Percentiles rank a stretch among this genome's conserved stretches.
Conservation (phyloP, 257 asterid species). For the Solanum tacnaense region DNA sequence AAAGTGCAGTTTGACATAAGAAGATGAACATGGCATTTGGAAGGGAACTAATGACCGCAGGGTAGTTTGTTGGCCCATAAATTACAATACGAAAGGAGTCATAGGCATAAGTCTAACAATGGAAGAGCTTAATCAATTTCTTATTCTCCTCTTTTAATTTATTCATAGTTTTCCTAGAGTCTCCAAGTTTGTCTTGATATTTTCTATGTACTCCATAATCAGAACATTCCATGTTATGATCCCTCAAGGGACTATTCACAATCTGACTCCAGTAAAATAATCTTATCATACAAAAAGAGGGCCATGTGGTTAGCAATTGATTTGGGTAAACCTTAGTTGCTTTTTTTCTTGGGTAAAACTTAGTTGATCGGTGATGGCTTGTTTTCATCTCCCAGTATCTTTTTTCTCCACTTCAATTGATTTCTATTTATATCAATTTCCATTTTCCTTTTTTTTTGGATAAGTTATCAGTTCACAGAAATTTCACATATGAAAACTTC, state of each 20-base stretch:
- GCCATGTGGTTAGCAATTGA: not conserved
- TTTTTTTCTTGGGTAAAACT: not conserved
- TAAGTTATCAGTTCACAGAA: not conserved
- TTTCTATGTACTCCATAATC: not conserved
- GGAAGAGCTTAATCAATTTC: not conserved
- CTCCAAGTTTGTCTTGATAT: not conserved
- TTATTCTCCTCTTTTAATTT: not conserved
- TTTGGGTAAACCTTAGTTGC: not conserved
- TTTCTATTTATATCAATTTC: not conserved
- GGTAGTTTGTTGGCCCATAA: not conserved
- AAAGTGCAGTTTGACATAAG: not conserved
- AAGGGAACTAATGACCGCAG: not conserved
- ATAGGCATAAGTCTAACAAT: not conserved
- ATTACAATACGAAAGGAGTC: not conserved
- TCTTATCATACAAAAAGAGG: not conserved
- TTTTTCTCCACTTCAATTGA: not conserved
- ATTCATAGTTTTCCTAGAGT: not conserved
- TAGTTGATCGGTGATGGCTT: not conserved
- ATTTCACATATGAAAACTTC: not conserved
- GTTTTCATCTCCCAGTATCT: not conserved
- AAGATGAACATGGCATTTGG: not conserved
- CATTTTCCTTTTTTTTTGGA: not conserved
- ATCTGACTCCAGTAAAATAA: not conserved
- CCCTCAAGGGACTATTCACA: not conserved
- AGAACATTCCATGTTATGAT: not conserved